Conservation (phyloP, 176 grass and related monocot species). For the Oryza australiensis region DNA sequence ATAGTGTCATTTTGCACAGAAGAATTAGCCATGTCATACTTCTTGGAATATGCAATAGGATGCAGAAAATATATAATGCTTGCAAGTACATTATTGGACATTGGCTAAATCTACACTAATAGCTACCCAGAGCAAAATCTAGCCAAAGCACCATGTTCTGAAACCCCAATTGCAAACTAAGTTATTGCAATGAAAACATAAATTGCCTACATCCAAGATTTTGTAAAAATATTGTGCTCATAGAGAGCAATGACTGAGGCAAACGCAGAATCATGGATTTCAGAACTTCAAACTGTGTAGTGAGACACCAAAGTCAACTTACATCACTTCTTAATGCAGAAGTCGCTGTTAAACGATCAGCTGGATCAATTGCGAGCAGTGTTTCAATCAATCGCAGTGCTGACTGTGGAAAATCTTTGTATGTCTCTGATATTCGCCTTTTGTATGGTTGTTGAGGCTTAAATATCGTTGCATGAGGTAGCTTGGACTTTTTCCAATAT, state of each 20-base stretch:
- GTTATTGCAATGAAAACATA: conserved; percentile 5
- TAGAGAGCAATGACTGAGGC: conserved; percentile 11
- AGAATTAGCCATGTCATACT: neutral
- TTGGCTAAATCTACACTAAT: neutral
- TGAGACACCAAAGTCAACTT: conserved; percentile 43
- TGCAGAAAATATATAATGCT: neutral
- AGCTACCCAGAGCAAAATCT: conserved; percentile 14
- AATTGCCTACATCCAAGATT: neutral
- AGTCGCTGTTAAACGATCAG: conserved; percentile 72
- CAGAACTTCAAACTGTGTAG: neutral
- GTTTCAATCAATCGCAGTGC: conserved; percentile 75
- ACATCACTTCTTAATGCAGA: conserved; percentile 75
- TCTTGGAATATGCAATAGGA: conserved; percentile 19
- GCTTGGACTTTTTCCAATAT: conserved; percentile 83
- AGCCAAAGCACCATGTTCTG: conserved; percentile 6
- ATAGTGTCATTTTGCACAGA: conserved; percentile 20
- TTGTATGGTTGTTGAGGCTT: conserved; percentile 88
- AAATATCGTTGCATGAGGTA: conserved; percentile 84
- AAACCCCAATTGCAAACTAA: neutral
- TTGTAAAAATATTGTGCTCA: conserved; percentile 2
- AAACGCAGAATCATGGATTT: neutral
- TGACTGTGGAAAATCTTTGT: conserved; percentile 78
- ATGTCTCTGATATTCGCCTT: conserved; percentile 64
- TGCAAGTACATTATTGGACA: neutral
- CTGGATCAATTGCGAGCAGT: conserved; percentile 75